These are phyloP conservation scores for Ulota crispa DNA, from an alignment of 225 moss, liverwort and hornwort genomes.

Conservation along the genomic window DNA sequence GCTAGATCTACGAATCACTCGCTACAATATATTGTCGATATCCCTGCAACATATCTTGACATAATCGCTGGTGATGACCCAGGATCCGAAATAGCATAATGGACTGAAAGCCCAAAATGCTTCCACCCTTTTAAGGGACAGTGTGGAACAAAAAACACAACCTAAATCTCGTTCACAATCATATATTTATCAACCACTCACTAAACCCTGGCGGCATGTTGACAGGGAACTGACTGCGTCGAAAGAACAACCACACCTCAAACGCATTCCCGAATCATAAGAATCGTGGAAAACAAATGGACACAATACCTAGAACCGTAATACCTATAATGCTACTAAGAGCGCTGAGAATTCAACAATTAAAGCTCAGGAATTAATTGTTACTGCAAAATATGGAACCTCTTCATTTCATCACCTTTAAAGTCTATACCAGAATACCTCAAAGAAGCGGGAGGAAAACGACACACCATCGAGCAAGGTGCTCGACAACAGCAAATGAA, in stretches of 20 bases:
- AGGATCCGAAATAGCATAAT: neutral
- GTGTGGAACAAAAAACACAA: neutral
- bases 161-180: neutral
- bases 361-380: neutral
- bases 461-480: neutral
- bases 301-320: neutral
- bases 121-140: neutral
- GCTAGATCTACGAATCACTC: constrained; percentile 14
- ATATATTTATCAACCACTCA: neutral
- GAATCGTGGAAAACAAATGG: neutral
- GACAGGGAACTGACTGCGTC: neutral
- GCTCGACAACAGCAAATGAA: neutral
- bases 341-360: constrained; percentile 3
- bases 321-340: neutral
- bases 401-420: neutral
- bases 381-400: neutral
- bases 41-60: neutral
- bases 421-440: constrained; percentile 1
- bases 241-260: neutral
- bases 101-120: neutral
- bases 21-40: neutral
- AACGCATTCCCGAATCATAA: neutral
- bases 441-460: constrained; percentile 9
- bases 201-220: neutral
- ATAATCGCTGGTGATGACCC: neutral